A percentile compares a stretch with the other conserved stretches of the same genome.
phyloP scores from a whole-genome alignment of 495 filamentous ascomycete genomes.

The Hypoxylon perforatum region DNA sequence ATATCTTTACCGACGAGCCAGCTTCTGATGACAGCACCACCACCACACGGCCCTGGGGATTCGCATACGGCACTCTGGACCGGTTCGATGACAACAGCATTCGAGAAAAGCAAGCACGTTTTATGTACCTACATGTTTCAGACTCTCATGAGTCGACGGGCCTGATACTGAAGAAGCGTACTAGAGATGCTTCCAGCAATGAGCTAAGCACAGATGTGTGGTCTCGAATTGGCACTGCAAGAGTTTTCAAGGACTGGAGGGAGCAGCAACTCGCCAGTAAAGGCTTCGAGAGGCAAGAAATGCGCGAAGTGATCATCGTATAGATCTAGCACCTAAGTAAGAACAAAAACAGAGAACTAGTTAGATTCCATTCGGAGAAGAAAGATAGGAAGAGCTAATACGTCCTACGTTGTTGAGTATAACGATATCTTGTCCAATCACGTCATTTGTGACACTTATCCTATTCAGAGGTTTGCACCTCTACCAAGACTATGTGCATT shows the following conservation, averaged over 20 bases:
- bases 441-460: neutral
- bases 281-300: neutral
- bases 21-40: neutral
- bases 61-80: neutral
- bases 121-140: slow-evolving; percentile 3
- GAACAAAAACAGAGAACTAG: too few relatives aligned
- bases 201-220: slow-evolving; percentile 1
- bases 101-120: neutral
- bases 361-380: neutral
- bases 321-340: neutral
- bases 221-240: neutral
- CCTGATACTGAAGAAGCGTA: neutral
- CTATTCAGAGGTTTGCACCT: neutral
- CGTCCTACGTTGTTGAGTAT: too few relatives aligned
- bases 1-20: neutral
- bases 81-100: neutral
- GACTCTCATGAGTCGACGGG: neutral
- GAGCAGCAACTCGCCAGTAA: neutral
- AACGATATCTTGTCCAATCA: neutral
- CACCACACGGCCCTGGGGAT: neutral
- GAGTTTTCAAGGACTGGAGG: neutral
- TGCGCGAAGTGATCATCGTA: neutral
- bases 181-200: neutral
- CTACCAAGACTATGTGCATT: neutral
- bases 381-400: too few relatives aligned